Conservation (phyloP, 345 rosid genomes). For the Erucastrum elatum region DNA sequence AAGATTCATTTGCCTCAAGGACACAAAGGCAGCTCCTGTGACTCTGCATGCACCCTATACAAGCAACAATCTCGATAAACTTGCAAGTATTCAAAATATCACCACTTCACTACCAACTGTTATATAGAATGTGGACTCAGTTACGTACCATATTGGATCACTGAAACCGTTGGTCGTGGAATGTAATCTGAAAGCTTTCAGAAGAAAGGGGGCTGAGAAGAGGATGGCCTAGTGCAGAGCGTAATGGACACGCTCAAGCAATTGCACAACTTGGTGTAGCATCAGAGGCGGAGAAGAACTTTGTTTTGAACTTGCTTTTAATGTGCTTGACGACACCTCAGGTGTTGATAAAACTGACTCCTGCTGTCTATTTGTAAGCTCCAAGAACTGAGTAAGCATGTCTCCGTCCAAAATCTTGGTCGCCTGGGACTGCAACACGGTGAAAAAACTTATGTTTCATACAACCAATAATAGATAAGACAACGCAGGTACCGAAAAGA, state of each 20-base stretch:
- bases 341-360: slow-evolving; percentile 70
- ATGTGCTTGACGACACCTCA: slow-evolving; percentile 44
- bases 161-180: not conserved
- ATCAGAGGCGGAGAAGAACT: slow-evolving; percentile 46
- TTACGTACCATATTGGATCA: slow-evolving; percentile 24
- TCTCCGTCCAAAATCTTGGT: slow-evolving; percentile 94
- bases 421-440: slow-evolving; percentile 57
- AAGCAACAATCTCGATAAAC: too few species aligned
- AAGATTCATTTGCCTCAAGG: too few species aligned
- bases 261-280: slow-evolving; percentile 76
- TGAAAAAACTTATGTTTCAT: slow-evolving; percentile 23
- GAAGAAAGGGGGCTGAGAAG: slow-evolving; percentile 12
- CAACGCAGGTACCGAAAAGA: not conserved
- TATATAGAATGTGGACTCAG: too few species aligned
- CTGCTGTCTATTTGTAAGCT: slow-evolving; percentile 85
- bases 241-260: slow-evolving; percentile 88
- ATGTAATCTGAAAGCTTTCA: not conserved
- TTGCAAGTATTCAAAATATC: too few species aligned
- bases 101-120: too few species aligned
- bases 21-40: too few species aligned
- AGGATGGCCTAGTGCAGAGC: slow-evolving; percentile 58
- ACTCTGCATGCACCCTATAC: too few species aligned
- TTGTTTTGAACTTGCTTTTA: slow-evolving; percentile 52
- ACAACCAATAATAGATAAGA: not conserved
- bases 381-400: slow-evolving; percentile 92